Conservation (phyloP, 306 rosid genomes). For the Chamaecrista fasciculata region DNA sequence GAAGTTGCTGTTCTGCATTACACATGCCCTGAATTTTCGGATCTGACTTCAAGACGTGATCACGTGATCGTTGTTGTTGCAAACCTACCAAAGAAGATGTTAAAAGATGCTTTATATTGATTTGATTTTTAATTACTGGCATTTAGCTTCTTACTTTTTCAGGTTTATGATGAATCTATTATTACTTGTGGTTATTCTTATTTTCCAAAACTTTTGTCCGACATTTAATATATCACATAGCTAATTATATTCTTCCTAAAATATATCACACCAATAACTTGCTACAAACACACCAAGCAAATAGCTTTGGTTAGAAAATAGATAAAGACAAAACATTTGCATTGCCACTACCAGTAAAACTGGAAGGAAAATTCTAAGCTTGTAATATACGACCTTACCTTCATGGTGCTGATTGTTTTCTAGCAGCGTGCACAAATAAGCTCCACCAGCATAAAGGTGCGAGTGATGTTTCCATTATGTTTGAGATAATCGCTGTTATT, state of each 20-base stretch:
- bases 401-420: not conserved
- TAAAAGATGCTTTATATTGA: slow-evolving; percentile 67
- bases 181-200: slow-evolving; percentile 13
- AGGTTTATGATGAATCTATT: slow-evolving; percentile 6
- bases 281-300: too few species aligned
- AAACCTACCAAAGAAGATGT: slow-evolving; percentile 68
- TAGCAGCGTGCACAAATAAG: too few species aligned
- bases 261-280: not conserved
- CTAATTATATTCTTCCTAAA: not conserved
- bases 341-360: not conserved
- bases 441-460: not conserved
- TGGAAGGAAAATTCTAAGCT: not conserved
- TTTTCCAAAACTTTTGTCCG: not conserved
- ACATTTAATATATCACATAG: not conserved
- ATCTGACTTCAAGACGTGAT: slow-evolving; percentile 67
- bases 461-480: not conserved
- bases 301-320: not conserved
- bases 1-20: slow-evolving; percentile 65
- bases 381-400: not conserved
- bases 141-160: not conserved
- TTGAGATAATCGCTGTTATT: slow-evolving; percentile 9
- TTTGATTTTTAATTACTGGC: not conserved
- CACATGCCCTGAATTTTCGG: slow-evolving; percentile 58
- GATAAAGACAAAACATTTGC: not conserved
- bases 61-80: slow-evolving; percentile 63